Conservation (phyloP, 495 filamentous ascomycete genomes). For the Neurospora pannonica region DNA sequence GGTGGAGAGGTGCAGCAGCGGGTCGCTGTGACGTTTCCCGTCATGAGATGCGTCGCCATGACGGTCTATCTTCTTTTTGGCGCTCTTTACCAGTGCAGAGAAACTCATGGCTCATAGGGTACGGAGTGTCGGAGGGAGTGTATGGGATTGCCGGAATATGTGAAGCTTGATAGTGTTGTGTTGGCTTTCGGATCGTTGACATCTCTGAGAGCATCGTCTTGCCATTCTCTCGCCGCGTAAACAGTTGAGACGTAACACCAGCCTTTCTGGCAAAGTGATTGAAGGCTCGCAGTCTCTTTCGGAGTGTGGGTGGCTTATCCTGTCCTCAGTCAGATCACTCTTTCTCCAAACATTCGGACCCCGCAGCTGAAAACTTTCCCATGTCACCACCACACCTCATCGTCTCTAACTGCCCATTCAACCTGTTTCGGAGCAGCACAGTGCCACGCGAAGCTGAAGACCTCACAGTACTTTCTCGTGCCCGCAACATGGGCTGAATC, state of each 20-base stretch:
- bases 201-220: neutral
- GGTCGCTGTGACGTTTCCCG: neutral
- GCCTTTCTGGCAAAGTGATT: neutral
- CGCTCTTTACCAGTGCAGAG: neutral
- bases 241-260: neutral
- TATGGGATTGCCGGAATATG: neutral
- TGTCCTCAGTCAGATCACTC: neutral
- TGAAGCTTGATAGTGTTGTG: neutral
- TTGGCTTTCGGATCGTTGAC: neutral
- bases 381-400: neutral
- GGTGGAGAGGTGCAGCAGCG: neutral
- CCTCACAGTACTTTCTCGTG: neutral
- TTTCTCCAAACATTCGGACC: neutral
- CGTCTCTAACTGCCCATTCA: neutral
- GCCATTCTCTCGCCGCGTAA: neutral
- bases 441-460: neutral
- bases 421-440: neutral
- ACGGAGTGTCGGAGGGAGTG: neutral
- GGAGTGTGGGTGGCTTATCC: neutral
- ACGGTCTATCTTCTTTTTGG: neutral
- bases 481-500: neutral
- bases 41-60: neutral
- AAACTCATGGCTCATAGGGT: neutral
- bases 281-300: neutral
- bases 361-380: neutral